Evolutionary conservation across 306 rosid genomes (phyloP).

Genomic region (Prinsepia uniflora): DNA sequence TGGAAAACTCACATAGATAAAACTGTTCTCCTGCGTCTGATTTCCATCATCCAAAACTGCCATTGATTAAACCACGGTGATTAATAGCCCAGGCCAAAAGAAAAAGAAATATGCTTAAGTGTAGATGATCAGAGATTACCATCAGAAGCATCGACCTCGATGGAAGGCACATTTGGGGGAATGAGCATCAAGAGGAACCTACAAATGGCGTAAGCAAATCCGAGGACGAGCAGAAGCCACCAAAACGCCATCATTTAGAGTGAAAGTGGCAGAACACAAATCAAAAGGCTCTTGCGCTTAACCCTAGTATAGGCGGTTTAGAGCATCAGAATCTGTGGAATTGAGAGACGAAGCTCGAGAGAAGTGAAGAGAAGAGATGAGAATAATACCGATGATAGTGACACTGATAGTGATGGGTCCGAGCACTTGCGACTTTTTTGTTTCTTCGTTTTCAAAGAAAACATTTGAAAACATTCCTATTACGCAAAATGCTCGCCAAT

Average conservation of each 20-base stretch:
- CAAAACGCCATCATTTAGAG: slow-evolving; percentile 58
- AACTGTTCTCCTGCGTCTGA: slow-evolving; percentile 72
- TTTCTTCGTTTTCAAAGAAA: neutral
- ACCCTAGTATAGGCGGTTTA: neutral
- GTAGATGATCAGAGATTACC: slow-evolving; percentile 37
- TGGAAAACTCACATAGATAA: slow-evolving; percentile 65
- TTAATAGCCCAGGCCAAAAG: neutral
- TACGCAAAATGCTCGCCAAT: too few species aligned
- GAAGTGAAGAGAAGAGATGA: neutral
- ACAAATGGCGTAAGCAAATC: slow-evolving; percentile 70
- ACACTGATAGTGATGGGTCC: too few species aligned
- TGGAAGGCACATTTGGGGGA: slow-evolving; percentile 88
- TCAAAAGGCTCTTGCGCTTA: neutral
- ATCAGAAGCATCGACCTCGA: slow-evolving; percentile 82
- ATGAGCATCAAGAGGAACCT: slow-evolving; percentile 80
- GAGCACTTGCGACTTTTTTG: neutral
- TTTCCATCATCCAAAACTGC: slow-evolving; percentile 83
- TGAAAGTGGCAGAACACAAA: neutral
- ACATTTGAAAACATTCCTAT: neutral
- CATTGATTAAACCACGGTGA: slow-evolving; percentile 25
- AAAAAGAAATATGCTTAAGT: too few species aligned
- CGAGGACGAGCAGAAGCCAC: slow-evolving; percentile 83
- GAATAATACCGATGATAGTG: too few species aligned
- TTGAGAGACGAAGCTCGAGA: neutral
- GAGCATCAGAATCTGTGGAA: neutral